phyloP scores from a whole-genome alignment of 257 asterid species.

The Solanum pinnatisectum region DNA sequence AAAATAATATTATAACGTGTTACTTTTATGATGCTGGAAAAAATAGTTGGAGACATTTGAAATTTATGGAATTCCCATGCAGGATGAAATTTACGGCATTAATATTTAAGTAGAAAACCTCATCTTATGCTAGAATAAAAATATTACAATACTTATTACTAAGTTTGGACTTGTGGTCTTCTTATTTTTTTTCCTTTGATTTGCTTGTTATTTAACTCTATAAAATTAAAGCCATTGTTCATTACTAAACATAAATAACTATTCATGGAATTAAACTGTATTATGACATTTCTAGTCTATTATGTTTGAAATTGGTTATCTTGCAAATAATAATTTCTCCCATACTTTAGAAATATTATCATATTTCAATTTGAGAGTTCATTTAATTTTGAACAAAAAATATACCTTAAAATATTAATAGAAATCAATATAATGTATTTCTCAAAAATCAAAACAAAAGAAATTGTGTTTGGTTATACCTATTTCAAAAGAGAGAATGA shows the following conservation, averaged over 20 bases:
- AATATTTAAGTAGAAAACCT: not conserved
- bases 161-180: not conserved
- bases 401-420: no score
- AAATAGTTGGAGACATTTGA: not conserved
- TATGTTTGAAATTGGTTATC: not conserved
- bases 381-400: no score
- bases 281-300: not conserved
- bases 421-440: no score
- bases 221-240: not conserved
- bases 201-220: not conserved
- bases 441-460: not conserved
- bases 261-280: not conserved
- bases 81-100: not conserved
- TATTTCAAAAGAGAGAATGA: not conserved
- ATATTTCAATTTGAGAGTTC: not conserved
- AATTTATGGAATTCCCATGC: not conserved
- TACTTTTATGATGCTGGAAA: not conserved
- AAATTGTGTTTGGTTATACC: no score
- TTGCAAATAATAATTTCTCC: not conserved
- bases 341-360: not conserved
- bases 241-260: not conserved
- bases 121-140: not conserved
- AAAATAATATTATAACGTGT: no score
- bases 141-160: not conserved
- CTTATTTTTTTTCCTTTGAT: not conserved